phyloP scores from a whole-genome alignment of 208 protist genomes.

The Crithidia expoeki region DNA sequence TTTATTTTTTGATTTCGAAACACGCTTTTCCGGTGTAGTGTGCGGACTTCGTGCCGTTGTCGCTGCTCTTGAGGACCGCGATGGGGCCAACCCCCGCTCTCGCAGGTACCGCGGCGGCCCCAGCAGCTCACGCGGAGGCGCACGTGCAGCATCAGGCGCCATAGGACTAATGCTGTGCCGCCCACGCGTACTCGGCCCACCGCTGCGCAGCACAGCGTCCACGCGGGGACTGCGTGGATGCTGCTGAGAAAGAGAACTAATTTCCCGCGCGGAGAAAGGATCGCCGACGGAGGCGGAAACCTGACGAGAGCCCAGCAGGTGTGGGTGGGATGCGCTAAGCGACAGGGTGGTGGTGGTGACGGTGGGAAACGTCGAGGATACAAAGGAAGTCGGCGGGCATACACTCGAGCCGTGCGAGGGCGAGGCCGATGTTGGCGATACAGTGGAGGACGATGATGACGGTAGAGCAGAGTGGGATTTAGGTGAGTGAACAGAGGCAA shows the following conservation, averaged over 20 bases:
- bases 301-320: conserved; percentile 1
- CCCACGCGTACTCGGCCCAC: conserved; percentile 36
- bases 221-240: conserved; percentile 12
- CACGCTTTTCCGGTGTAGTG: neutral
- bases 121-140: conserved; percentile 35
- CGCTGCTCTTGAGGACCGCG: no score
- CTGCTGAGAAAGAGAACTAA: no score
- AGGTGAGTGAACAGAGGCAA: no score
- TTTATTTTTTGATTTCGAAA: neutral
- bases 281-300: neutral
- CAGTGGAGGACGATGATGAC: no score
- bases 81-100: conserved; percentile 28
- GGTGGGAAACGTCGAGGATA: conserved; percentile 10
- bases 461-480: no score
- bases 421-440: neutral
- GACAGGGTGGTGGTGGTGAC: conserved; percentile 8
- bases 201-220: conserved; percentile 14
- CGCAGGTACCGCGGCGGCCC: conserved; percentile 41
- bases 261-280: neutral
- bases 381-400: conserved; percentile 2
- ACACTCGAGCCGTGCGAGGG: neutral
- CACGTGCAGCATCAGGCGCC: conserved; percentile 33
- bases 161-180: conserved; percentile 40
- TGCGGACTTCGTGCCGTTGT: neutral
- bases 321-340: neutral